A percentile compares a stretch with the other conserved stretches of the same genome.
These are phyloP conservation scores for Populus trichocarpa DNA, from an alignment of 441 rosid genomes.

Conservation along the genomic window DNA sequence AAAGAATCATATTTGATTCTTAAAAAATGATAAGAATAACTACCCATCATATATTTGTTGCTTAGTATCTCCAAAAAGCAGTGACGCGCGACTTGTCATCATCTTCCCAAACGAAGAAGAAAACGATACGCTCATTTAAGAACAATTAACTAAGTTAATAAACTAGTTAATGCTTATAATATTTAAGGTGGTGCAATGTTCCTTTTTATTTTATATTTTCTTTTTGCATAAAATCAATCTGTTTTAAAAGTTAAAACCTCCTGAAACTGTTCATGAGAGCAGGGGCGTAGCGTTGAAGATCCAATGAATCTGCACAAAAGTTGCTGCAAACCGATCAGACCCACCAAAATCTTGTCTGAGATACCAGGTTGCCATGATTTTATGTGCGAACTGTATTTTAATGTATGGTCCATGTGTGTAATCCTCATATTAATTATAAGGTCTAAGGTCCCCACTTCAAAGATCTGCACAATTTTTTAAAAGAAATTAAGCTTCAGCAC, in stretches of 20 bases:
- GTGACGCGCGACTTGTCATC: neutral
- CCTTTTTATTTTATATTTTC: too few relatives aligned
- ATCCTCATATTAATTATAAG: neutral
- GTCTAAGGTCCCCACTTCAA: neutral
- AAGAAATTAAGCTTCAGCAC: too few relatives aligned
- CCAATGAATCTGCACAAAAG: neutral
- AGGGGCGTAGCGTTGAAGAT: neutral
- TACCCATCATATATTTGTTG: neutral
- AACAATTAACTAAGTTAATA: too few relatives aligned
- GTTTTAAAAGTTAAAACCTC: neutral
- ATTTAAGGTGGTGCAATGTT: neutral
- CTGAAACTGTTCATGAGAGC: neutral
- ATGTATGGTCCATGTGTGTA: neutral
- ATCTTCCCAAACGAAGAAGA: neutral
- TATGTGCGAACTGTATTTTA: neutral
- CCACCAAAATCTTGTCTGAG: neutral
- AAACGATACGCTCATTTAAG: neutral
- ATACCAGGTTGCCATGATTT: neutral
- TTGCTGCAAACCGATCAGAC: neutral
- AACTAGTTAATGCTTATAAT: too few relatives aligned
- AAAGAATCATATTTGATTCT: too few relatives aligned
- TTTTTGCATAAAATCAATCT: neutral
- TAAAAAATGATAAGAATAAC: too few relatives aligned
- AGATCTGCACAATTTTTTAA: too few relatives aligned
- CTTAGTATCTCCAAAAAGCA: neutral